Conservation (phyloP, 1,139 yeast genomes). For the Hyphopichia fennica region DNA sequence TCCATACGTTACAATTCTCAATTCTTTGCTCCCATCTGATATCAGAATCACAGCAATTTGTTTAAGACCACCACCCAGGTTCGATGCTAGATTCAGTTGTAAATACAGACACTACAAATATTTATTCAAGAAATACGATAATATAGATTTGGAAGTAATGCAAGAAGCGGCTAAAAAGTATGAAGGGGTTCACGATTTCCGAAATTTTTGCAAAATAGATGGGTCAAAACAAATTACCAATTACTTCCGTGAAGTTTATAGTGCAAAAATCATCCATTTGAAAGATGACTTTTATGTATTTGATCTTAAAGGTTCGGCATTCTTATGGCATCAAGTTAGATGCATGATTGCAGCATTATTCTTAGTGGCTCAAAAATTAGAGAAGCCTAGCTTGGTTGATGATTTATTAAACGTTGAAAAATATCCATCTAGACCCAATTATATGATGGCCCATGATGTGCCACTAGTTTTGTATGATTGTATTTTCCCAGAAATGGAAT, state of each 20-base stretch:
- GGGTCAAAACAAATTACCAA: constrained; percentile 90
- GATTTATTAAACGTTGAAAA: constrained; percentile 59
- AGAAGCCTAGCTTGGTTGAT: constrained; percentile 55
- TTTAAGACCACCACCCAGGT: constrained; percentile 74
- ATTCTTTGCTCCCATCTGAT: constrained; percentile 76
- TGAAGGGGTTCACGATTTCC: constrained; percentile 82
- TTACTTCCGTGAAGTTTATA: constrained; percentile 57
- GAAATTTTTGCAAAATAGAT: constrained; percentile 93
- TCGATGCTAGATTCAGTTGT: constrained; percentile 95
- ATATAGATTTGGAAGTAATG: constrained; percentile 68
- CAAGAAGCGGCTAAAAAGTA: constrained; percentile 61
- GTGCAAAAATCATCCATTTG: constrained; percentile 50
- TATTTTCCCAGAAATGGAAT: constrained; percentile 67
- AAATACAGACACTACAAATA: constrained; percentile 80
- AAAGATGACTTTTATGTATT: constrained; percentile 58
- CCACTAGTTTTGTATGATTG: constrained; percentile 90
- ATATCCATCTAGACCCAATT: constrained; percentile 72
- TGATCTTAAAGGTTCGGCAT: constrained; percentile 85
- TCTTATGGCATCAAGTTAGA: constrained; percentile 97
- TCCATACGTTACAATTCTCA: constrained; percentile 73
- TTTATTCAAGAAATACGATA: constrained; percentile 54
- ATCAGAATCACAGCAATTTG: constrained; percentile 81
- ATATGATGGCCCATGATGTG: constrained; percentile 89
- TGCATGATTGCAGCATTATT: constrained; percentile 89
- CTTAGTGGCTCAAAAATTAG: constrained; percentile 76